These are phyloP conservation scores for Ophiostoma angusticollis DNA, from an alignment of 2,329 filamentous ascomycete species.

Conservation along the genomic window DNA sequence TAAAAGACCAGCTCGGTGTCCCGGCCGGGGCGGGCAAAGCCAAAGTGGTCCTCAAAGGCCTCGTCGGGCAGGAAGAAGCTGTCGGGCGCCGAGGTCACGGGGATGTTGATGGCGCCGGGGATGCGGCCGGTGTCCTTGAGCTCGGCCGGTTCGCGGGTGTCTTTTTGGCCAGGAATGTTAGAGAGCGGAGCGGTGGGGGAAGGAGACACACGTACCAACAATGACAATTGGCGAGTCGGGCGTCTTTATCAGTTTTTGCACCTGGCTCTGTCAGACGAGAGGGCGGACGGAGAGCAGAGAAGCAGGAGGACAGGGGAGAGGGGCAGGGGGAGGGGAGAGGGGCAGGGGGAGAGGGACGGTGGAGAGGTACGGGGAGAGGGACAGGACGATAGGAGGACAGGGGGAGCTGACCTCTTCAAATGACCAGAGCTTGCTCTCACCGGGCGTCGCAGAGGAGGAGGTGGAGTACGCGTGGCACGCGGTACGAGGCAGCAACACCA, in stretches of 20 bases:
- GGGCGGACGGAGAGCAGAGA: neutral
- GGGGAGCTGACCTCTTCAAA: constrained; percentile 34
- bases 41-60: constrained; percentile 75
- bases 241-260: constrained; percentile 26
- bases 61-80: constrained; percentile 61
- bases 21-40: constrained; percentile 52
- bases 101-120: constrained; percentile 71
- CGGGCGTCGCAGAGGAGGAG: constrained; percentile 15
- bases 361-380: too few relatives aligned
- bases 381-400: too few relatives aligned
- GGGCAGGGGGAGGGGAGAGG: too few relatives aligned
- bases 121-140: constrained; percentile 55
- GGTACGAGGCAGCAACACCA: neutral
- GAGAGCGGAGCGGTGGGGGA: neutral
- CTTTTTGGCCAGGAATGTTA: constrained; percentile 22
- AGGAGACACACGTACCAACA: constrained; percentile 28
- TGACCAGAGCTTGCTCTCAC: constrained; percentile 30
- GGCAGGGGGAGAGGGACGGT: too few relatives aligned
- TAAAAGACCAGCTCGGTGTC: constrained; percentile 65
- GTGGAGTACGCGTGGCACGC: constrained; percentile 19
- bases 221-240: constrained; percentile 26
- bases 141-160: constrained; percentile 63
- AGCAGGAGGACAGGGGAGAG: too few relatives aligned
- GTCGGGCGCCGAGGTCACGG: constrained; percentile 64
- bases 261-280: too few relatives aligned